Base-by-base conservation (phyloP, 371 early-diverging fungal species). In the Syncephalastrum sp. region DNA sequence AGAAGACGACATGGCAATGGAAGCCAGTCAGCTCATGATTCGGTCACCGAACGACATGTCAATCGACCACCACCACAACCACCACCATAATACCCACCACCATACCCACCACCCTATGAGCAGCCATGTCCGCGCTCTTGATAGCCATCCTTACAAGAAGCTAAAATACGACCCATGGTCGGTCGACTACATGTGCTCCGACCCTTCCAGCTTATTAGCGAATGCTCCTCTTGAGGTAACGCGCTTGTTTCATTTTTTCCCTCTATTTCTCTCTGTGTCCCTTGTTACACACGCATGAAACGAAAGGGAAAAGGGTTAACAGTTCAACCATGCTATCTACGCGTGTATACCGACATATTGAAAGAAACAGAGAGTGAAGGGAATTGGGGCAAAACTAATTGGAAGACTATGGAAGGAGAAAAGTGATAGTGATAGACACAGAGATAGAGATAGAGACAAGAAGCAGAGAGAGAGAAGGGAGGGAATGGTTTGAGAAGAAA, bases 171-270 rank as follows among this genome's bases (percentile, higher is more conserved):
- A 57, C 23, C 57, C 52, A 23, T 70, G 68, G 70, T 63, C 62
- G 16, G 47, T 68, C 19, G 74, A 74, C 45, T 53, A 65, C 48
- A 51, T 70, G 55, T 68, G 65, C 33, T 59, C 60, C 19, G 61
- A 67, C 56, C 60, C 72, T 13, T 65, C 60, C 54, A 70, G 70
- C 46, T 63, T 67, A 17, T 52, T 77, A 17, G 74, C 69, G n/a
- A 56, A 61, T 15, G 50, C 67, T 53, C 67, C 72, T 14, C 56
- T 77, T 43, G 70, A 77, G 61, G 77, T 77, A 69, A 52, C n/a
- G 15, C 24, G 17, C 15, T 33, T 33, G 3, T 33, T 10, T 12
- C 38, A 8, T 33, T 33, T 33, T 33, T 33, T 33, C 12, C 8
- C 10, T 33, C 38, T 33, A 0, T 33, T 10, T 33, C 38, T 33